These are phyloP conservation scores for Neurospora tetrasperma DNA, from an alignment of 495 filamentous ascomycete genomes.

Conservation along the genomic window DNA sequence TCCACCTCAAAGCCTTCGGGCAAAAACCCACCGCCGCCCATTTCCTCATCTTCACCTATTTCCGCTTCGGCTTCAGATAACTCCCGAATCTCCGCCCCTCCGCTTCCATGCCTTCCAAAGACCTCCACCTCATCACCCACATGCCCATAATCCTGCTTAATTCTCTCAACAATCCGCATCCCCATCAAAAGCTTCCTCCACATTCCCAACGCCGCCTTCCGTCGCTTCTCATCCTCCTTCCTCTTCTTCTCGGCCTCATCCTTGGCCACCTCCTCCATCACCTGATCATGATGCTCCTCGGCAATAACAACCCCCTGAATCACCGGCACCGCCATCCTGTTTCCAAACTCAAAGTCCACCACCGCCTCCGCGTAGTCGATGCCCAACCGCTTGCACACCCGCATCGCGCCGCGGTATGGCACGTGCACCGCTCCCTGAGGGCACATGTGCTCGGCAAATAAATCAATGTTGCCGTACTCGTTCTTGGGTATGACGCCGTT, in stretches of 20 bases:
- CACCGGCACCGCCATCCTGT: conserved; percentile 83
- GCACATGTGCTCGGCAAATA: conserved; percentile 89
- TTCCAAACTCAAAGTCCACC: conserved; percentile 92
- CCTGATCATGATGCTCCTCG: conserved; percentile 57
- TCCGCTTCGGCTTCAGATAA: conserved; percentile 13
- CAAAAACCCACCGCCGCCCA: conserved; percentile 48
- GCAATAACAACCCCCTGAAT: conserved; percentile 87
- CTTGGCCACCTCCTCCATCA: conserved; percentile 72
- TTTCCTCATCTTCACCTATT: conserved; percentile 24
- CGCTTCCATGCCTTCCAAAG: conserved; percentile 24
- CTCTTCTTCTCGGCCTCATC: conserved; percentile 69
- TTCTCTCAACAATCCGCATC: conserved; percentile 66
- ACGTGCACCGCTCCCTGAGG: conserved; percentile 79
- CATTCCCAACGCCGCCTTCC: conserved; percentile 58
- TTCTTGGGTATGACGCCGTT: conserved; percentile 90
- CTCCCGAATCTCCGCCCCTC: conserved; percentile 10
- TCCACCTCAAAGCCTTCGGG: conserved; percentile 39
- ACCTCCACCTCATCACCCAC: conserved; percentile 31
- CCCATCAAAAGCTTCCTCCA: conserved; percentile 88
- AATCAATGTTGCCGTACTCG: conserved; percentile 91
- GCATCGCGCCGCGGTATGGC: conserved; percentile 61
- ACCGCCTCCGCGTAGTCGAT: conserved; percentile 93
- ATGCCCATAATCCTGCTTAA: conserved; percentile 69
- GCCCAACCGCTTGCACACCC: conserved; percentile 69
- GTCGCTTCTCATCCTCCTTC: conserved; percentile 74